Percentiles rank a stretch among this genome's conserved stretches.
These are phyloP conservation scores for Fusarium beomiforme DNA, from an alignment of 2,329 filamentous ascomycete genomes.

Conservation along the genomic window DNA sequence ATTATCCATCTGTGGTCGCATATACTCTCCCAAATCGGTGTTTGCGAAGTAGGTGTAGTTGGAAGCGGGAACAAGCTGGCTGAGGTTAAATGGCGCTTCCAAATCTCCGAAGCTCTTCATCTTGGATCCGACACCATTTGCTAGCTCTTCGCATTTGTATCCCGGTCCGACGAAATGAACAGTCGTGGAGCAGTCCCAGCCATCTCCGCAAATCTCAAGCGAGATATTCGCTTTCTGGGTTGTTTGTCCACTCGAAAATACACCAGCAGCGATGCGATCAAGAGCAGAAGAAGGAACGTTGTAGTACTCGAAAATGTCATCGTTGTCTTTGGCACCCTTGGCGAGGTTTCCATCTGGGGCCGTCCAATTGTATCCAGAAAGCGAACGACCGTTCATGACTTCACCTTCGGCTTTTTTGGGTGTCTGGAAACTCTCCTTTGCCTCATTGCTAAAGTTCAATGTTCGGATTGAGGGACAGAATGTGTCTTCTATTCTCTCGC, in stretches of 20 bases:
- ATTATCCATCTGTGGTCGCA: slow-evolving; percentile 17
- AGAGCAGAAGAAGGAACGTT: not conserved
- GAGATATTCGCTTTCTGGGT: slow-evolving; percentile 15
- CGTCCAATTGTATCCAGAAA: slow-evolving; percentile 30
- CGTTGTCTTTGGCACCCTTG: not conserved
- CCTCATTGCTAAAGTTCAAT: slow-evolving; percentile 36
- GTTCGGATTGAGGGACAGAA: slow-evolving; percentile 32
- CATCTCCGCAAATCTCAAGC: slow-evolving; percentile 18
- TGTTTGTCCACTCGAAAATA: slow-evolving; percentile 21
- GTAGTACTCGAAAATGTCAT: slow-evolving; percentile 33
- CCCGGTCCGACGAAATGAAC: slow-evolving; percentile 34
- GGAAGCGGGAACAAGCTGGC: slow-evolving; percentile 11
- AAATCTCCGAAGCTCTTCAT: slow-evolving; percentile 15
- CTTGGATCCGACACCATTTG: not conserved
- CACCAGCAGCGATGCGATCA: slow-evolving; percentile 19
- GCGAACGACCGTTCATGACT: slow-evolving; percentile 17
- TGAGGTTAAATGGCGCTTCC: slow-evolving; percentile 27
- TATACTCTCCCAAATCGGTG: slow-evolving; percentile 29
- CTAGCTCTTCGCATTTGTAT: slow-evolving; percentile 35
- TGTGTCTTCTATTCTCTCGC: not conserved
- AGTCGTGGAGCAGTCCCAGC: slow-evolving; percentile 37
- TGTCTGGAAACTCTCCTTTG: slow-evolving; percentile 4
- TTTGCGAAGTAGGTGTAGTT: slow-evolving; percentile 27
- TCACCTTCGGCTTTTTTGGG: slow-evolving; percentile 1
- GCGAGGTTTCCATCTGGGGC: slow-evolving; percentile 10